Conservation (phyloP, 495 filamentous ascomycete species). For the Aspergillus sclerotioniger region DNA sequence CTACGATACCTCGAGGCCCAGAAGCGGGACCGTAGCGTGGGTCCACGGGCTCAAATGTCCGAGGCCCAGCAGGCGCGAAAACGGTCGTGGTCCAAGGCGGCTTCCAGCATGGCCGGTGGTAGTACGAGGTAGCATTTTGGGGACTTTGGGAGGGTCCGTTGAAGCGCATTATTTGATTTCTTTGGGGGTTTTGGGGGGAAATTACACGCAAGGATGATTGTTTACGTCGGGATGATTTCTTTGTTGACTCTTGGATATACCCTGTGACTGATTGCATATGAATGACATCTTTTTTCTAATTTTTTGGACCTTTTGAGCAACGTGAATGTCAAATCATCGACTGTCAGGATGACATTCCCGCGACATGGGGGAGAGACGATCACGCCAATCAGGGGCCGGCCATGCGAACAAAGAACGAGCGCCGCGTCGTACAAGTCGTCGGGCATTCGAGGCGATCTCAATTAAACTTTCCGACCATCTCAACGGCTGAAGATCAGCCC, state of each 20-base stretch:
- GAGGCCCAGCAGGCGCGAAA: slow-evolving; percentile 27
- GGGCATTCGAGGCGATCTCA: background rate
- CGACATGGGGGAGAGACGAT: background rate
- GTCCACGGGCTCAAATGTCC: slow-evolving; percentile 25
- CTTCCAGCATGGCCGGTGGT: slow-evolving; percentile 3
- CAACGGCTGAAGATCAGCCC: background rate
- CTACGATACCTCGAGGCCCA: slow-evolving; percentile 29
- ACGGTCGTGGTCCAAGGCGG: slow-evolving; percentile 9
- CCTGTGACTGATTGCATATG: slow-evolving; percentile 3
- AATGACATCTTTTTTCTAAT: slow-evolving; percentile 4
- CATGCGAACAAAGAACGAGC: background rate
- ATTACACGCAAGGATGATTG: slow-evolving; percentile 1
- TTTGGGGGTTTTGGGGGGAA: slow-evolving; percentile 4
- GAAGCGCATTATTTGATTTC: slow-evolving; percentile 2
- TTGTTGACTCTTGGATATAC: slow-evolving; percentile 1
- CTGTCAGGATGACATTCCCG: background rate
- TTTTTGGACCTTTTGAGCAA: background rate
- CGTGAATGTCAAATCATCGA: background rate
- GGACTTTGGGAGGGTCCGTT: background rate
- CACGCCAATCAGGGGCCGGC: background rate
- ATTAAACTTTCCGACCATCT: background rate
- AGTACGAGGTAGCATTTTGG: slow-evolving; percentile 5
- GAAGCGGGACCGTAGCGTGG: slow-evolving; percentile 17
- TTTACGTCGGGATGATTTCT: slow-evolving; percentile 1
- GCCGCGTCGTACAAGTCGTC: background rate